Evolutionary conservation across 306 rosid species (phyloP), one percentile per base, ranked within the genome.

Genomic region (Prunus mume): DNA sequence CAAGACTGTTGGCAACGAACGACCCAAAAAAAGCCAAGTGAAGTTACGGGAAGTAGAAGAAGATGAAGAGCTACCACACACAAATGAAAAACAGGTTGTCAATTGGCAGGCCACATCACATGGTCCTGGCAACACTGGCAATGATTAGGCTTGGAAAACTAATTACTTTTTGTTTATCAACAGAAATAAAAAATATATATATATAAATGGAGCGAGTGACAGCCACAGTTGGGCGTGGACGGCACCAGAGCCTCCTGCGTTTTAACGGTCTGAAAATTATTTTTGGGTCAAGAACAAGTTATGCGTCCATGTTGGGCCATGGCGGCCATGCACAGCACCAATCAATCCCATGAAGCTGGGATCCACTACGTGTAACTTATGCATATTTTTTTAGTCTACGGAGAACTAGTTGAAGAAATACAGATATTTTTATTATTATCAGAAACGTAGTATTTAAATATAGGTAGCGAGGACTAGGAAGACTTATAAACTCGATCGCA

Each of bases 1-100:
- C 78, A 73, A 86, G 82, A 72, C 52, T 88, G 91, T 85, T 86
- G 95, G 91, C 85, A 87, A 87, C 91, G 9, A 87, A 88, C 91
- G 86, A 87, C 88, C 63, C 70, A n/a, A 46, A 84, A 72, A 57
- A 79, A 79, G 73, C 73, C 19, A 76, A 66, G 63, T 76, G 52
- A 71, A 58, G 80, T 78, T 83, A 81, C 47, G 64, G 55, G 50
- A 54, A 65, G 80, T 9, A 24, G 75, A 87, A 72, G 82, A 84
- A 70, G 83, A 79, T 25, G 55, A 64, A 46, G 12, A 54, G 71
- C 24, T 49, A 20, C 24, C 73, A 17, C 75, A 55, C 19, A 57
- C 73, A 73, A 75, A 83, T 80, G 81, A 58, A 85, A 74, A 84
- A 81, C 84, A 67, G 85, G 86, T 73, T 87, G 91, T 85, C 87